Evolutionary conservation across 2,329 filamentous ascomycete genomes (phyloP).

Genomic region (Beauveria scarabaeidicola): DNA sequence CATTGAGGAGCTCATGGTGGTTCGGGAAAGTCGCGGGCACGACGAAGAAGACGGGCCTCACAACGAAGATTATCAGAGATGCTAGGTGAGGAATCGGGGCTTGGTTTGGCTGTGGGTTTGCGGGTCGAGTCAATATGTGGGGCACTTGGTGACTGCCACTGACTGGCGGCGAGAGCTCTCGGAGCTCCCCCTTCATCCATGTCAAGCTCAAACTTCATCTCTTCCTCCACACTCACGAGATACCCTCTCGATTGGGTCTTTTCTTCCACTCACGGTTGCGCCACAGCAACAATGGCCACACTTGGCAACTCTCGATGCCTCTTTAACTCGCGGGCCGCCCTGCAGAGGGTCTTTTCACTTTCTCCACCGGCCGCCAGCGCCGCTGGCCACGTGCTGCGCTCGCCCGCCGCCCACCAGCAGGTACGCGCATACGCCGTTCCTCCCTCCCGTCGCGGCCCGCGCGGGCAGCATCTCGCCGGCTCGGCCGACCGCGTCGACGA

Average conservation of each 20-base stretch:
- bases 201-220: conserved; percentile 4
- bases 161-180: background rate
- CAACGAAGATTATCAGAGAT: background rate
- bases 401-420: conserved; percentile 4
- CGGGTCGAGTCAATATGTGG: too few relatives aligned
- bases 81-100: background rate
- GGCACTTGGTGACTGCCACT: background rate
- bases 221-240: background rate
- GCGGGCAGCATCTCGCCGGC: background rate
- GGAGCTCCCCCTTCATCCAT: background rate
- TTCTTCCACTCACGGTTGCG: too few relatives aligned
- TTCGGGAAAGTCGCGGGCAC: background rate
- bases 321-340: conserved; percentile 36
- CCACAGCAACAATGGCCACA: conserved; percentile 11
- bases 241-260: background rate
- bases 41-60: too few relatives aligned
- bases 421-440: conserved; percentile 14
- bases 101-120: too few relatives aligned
- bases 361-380: conserved; percentile 16
- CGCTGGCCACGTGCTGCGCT: conserved; percentile 9
- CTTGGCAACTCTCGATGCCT: conserved; percentile 32
- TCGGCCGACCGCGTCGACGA: conserved; percentile 13
- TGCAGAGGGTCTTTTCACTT: conserved; percentile 37
- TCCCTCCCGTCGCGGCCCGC: conserved; percentile 4
- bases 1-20: background rate